Base-by-base conservation (phyloP, 768 basidiomycete genomes). In the Gautieria morchelliformis region DNA sequence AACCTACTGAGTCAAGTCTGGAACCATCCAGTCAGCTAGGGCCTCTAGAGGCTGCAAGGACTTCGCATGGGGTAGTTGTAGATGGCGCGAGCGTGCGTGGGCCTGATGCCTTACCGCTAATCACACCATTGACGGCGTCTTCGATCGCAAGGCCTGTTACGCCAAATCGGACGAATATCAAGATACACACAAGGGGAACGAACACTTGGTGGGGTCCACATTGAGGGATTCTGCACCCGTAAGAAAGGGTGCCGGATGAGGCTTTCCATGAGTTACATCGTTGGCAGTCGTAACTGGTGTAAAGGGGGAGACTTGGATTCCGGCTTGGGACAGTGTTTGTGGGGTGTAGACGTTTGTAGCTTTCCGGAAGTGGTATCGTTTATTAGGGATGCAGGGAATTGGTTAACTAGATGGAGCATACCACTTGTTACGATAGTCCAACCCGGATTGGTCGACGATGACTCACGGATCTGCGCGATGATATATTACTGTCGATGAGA, bases 381-480 rank as follows among this genome's bases (percentile, higher is more conserved):
- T 12, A 5, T 27, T 39, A 17, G 27, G 15, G 15, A 49, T 51
- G 42, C 14, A 49, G 48, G 7, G 19, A 33, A 24, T 33, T 12
- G 24, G 24, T 49, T 2, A 19, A 40, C n/a, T 33, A 17, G 32
- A 5, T 11, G 32, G 47, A 11, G 60, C 70, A 63, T 64, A 84
- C 89, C 83, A 45, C 87, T 90, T 6, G 91, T 93, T 35, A 89
- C 87, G 64, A 94, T 89, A 4, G 89, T 89, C 88, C 89, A 94
- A 42, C 75, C 75, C 19, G 87, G 84, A 17, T 80, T 79, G 24
- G 65, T 71, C 5, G 51, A 61, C 24, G 52, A 39, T n/a, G 53
- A 53, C 22, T 40, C 48, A 45, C 52, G 53, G 12, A 58, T 24
- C 57, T 50, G 35, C 20, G 17, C 11, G 10, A 14, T 32, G 30